Percentiles rank a stretch among this genome's conserved stretches.
Conservation (phyloP, 2,329 filamentous ascomycete species). For the Fusarium armeniacum region DNA sequence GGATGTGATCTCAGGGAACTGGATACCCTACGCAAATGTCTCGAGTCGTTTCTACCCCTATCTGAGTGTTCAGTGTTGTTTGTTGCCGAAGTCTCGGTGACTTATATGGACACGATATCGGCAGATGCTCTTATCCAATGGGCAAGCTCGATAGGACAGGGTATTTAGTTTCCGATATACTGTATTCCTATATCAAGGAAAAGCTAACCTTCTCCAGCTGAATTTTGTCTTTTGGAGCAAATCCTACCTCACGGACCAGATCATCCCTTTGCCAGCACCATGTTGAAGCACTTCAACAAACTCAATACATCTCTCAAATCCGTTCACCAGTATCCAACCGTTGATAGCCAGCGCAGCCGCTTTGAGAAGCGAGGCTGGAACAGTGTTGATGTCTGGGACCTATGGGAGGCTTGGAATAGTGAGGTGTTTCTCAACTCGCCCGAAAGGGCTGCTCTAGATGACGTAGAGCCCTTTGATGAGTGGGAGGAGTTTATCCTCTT, state of each 20-base stretch:
- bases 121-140: constrained; percentile 83
- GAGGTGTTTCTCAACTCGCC: constrained; percentile 72
- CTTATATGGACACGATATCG: constrained; percentile 83
- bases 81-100: constrained; percentile 90
- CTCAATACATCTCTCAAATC: constrained; percentile 83
- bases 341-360: constrained; percentile 75
- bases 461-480: constrained; percentile 89
- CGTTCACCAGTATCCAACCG: constrained; percentile 76
- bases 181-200: not conserved
- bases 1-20: constrained; percentile 85
- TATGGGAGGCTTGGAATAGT: constrained; percentile 88
- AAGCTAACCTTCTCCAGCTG: constrained; percentile 57
- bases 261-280: constrained; percentile 88
- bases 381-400: constrained; percentile 71
- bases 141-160: constrained; percentile 78
- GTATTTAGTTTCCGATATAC: constrained; percentile 59
- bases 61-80: constrained; percentile 77
- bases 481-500: constrained; percentile 96
- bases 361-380: constrained; percentile 80
- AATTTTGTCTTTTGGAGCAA: constrained; percentile 90
- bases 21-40: constrained; percentile 67
- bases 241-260: constrained; percentile 81
- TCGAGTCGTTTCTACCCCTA: constrained; percentile 71
- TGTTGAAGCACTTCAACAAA: constrained; percentile 87
- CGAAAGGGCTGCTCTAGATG: constrained; percentile 74